Conservation (phyloP, 2,329 filamentous ascomycete species). For the Cladosporium sp. region DNA sequence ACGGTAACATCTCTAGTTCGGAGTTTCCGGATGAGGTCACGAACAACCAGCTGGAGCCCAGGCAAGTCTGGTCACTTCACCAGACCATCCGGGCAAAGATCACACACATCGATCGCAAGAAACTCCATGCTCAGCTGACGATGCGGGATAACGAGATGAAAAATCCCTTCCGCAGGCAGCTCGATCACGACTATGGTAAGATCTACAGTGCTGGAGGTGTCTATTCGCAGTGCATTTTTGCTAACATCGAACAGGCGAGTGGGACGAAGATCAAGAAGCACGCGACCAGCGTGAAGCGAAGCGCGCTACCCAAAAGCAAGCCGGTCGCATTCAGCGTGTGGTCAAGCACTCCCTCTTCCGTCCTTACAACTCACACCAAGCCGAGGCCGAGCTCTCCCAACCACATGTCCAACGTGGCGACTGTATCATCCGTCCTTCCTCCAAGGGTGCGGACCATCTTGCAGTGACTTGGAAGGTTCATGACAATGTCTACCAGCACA, state of each 20-base stretch:
- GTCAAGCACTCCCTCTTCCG: constrained; percentile 98
- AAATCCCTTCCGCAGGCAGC: constrained; percentile 63
- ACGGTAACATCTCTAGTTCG: constrained; percentile 77
- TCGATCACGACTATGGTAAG: constrained; percentile 58
- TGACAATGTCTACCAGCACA: constrained; percentile 93
- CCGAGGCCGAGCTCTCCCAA: constrained; percentile 86
- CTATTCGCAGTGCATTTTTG: not conserved
- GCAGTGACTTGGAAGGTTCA: constrained; percentile 98
- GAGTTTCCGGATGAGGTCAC: constrained; percentile 72
- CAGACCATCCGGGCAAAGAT: constrained; percentile 89
- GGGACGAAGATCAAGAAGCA: constrained; percentile 64
- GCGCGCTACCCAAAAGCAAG: constrained; percentile 76
- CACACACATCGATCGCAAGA: constrained; percentile 79
- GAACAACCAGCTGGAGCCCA: constrained; percentile 43
- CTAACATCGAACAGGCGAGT: constrained; percentile 49
- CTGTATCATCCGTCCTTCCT: constrained; percentile 90
- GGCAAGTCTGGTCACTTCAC: constrained; percentile 67
- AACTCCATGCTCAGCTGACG: constrained; percentile 77
- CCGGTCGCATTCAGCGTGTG: constrained; percentile 83
- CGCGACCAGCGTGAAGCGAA: constrained; percentile 73
- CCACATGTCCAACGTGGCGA: constrained; percentile 69
- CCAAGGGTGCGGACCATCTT: constrained; percentile 90
- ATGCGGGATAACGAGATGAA: constrained; percentile 77
- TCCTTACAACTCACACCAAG: constrained; percentile 86
- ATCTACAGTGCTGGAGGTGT: too few relatives aligned